These are phyloP conservation scores for Pseudozyma tsukubaensis DNA, from an alignment of 1,284 basidiomycete genomes.

Conservation along the genomic window DNA sequence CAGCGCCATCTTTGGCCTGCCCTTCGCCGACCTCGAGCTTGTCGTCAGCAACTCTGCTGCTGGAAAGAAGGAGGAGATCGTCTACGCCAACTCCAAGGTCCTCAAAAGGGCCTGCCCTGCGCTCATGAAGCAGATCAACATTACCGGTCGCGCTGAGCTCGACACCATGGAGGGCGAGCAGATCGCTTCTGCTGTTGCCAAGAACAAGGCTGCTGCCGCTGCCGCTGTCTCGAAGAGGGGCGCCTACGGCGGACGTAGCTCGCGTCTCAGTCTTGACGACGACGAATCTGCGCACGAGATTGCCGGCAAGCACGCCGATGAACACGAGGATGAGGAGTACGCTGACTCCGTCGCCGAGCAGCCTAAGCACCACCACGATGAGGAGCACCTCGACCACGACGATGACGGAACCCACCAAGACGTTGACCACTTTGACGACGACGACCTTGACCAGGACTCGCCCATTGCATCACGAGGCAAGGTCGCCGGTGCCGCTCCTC, in stretches of 20 bases:
- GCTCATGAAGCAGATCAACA: slow-evolving; percentile 34
- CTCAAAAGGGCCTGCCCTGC: slow-evolving; percentile 37
- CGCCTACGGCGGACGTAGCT: slow-evolving; percentile 24
- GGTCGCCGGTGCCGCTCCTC: slow-evolving; percentile 22
- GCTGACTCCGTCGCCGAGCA: slow-evolving; percentile 29
- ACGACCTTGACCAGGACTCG: slow-evolving; percentile 15
- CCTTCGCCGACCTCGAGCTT: slow-evolving; percentile 43
- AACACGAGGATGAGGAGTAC: slow-evolving; percentile 20
- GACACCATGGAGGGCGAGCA: slow-evolving; percentile 41
- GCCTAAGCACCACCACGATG: slow-evolving; percentile 11
- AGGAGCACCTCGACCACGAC: slow-evolving; percentile 11
- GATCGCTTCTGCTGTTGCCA: slow-evolving; percentile 15
- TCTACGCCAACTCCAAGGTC: slow-evolving; percentile 40
- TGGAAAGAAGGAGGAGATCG: slow-evolving; percentile 30
- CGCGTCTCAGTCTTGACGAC: slow-evolving; percentile 13
- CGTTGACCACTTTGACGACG: slow-evolving; percentile 15
- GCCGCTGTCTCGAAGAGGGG: slow-evolving; percentile 5
- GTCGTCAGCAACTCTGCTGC: slow-evolving; percentile 20
- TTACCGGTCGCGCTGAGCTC: slow-evolving; percentile 28
- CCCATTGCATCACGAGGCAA: slow-evolving; percentile 21
- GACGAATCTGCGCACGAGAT: slow-evolving; percentile 5
- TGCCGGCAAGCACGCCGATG: slow-evolving; percentile 5
- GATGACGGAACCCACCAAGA: slow-evolving; percentile 16
- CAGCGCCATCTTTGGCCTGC: slow-evolving; percentile 39
- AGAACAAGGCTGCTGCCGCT: slow-evolving; percentile 11